Percentiles rank a stretch among this genome's conserved stretches.
Conservation (phyloP, 352 stramenopile species). For the Phytophthora agathidicida region DNA sequence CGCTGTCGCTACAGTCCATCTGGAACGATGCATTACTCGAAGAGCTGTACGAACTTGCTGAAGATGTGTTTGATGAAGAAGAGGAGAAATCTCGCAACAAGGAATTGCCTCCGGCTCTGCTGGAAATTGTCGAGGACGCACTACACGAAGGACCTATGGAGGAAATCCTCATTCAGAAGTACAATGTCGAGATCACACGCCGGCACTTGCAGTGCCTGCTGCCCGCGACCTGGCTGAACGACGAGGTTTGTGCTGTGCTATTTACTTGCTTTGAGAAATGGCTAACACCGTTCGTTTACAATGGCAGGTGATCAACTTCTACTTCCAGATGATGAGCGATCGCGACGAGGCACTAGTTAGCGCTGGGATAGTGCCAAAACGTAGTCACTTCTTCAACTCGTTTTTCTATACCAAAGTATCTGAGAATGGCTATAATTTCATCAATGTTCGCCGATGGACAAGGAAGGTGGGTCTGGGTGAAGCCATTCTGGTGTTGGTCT, state of each 20-base stretch:
- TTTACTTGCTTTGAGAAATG: neutral
- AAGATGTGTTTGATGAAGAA: conserved; percentile 61
- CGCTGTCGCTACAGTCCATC: conserved; percentile 59
- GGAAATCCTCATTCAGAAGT: conserved; percentile 81
- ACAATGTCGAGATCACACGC: conserved; percentile 82
- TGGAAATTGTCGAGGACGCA: conserved; percentile 62
- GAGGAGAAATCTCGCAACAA: conserved; percentile 52
- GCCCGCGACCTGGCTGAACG: conserved; percentile 77
- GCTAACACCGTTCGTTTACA: neutral
- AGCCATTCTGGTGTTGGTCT: neutral
- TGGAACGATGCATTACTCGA: conserved; percentile 68
- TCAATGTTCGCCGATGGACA: conserved; percentile 86
- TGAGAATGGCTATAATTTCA: conserved; percentile 83
- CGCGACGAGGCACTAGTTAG: conserved; percentile 68
- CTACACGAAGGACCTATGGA: conserved; percentile 58
- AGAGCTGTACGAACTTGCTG: conserved; percentile 58
- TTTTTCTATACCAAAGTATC: conserved; percentile 89
- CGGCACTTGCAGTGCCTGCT: conserved; percentile 75
- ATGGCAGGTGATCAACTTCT: conserved; percentile 86
- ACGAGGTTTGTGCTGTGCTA: conserved; percentile 51
- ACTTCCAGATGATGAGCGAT: conserved; percentile 79
- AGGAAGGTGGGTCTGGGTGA: conserved; percentile 55
- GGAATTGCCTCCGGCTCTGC: conserved; percentile 67
- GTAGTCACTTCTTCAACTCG: conserved; percentile 88
- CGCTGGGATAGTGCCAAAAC: conserved; percentile 48